Evolutionary conservation across 202 grass and related monocot genomes (phyloP), one percentile per base, ranked within the genome.

Genomic region (Dendrocalamus latiflorus): DNA sequence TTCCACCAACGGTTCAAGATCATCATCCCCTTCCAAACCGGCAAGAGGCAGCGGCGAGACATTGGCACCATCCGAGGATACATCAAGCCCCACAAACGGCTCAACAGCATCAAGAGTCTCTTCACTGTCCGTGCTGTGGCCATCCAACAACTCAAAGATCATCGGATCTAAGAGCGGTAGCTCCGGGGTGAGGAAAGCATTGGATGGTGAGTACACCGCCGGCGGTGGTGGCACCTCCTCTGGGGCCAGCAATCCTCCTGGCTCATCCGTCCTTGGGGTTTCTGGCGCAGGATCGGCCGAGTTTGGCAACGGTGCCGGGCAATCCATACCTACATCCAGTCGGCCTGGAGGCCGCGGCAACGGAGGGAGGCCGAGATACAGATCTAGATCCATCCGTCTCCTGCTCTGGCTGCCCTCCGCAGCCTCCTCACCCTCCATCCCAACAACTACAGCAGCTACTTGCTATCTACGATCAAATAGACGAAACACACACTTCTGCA

Each of bases 361-460:
- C 9, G 86, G 80, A 81, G 85, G 80, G 44, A 92, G 90, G 47
- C 76, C 81, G 18, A 83, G 60, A 53, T 91, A 94, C 45, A 92
- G 77, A 84, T 84, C 93, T 77, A 90, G 85, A 84, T 98, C 95
- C 77, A 87, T 87, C 24, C 70, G 78, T 57, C 75, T 71, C 55
- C 79, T 76, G 3, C 74, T 74, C 61, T n/a, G 60, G 68, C 72
- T 81, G 9, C 64, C 79, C 78, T 71, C 85, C 14, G 74, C 54
- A 25, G 36, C 41, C 67, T 76, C 82, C 49, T 83, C 74, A 12
- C 65, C 65, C 1, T 56, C 84, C 91, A 93, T 93, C n/a, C 57
- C 44, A 30, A 16, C 22, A 39, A 18, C 14, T 36, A 7, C 51
- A 62, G 48, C 37, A 63, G 22, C 17, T 25, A 4, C 28, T 76